Evolutionary conservation across 176 grass and related monocot genomes (phyloP).

Genomic region (Carex kokanica): DNA sequence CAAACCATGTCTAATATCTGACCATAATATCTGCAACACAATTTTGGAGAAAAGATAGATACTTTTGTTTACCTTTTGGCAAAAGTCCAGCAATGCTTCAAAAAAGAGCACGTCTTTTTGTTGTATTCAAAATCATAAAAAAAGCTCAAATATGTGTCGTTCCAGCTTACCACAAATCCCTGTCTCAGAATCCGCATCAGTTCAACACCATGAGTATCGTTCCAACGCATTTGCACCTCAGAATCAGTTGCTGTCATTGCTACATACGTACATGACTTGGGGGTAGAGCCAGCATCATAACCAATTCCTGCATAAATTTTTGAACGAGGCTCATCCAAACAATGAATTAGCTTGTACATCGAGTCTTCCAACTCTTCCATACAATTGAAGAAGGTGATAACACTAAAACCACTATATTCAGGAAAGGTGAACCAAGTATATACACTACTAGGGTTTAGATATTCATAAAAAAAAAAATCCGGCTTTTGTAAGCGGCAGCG

Average conservation of each 20-base stretch:
- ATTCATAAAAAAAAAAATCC: neutral
- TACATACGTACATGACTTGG: neutral
- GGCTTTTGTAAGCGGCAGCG: conserved; percentile 27
- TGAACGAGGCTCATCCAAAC: neutral
- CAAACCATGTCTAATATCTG: too few relatives aligned
- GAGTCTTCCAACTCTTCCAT: neutral
- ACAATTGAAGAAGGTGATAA: neutral
- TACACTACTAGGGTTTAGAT: too few relatives aligned
- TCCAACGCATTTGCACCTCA: fast-evolving
- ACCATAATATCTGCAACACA: too few relatives aligned
- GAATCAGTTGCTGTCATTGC: neutral
- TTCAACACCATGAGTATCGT: neutral
- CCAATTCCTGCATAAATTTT: neutral
- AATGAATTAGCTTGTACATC: neutral
- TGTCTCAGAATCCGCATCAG: neutral
- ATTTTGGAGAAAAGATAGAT: neutral
- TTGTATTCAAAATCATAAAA: neutral
- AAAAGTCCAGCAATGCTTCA: neutral
- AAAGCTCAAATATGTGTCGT: neutral
- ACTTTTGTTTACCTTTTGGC: neutral
- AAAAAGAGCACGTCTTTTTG: neutral
- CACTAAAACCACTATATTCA: too few relatives aligned
- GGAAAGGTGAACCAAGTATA: too few relatives aligned
- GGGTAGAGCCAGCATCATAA: neutral
- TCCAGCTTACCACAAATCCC: neutral